A percentile compares a stretch with the other conserved stretches of the same genome.
Evolutionary conservation across 73 alveolate species (phyloP).

Genomic region (Tetrahymena borealis): DNA sequence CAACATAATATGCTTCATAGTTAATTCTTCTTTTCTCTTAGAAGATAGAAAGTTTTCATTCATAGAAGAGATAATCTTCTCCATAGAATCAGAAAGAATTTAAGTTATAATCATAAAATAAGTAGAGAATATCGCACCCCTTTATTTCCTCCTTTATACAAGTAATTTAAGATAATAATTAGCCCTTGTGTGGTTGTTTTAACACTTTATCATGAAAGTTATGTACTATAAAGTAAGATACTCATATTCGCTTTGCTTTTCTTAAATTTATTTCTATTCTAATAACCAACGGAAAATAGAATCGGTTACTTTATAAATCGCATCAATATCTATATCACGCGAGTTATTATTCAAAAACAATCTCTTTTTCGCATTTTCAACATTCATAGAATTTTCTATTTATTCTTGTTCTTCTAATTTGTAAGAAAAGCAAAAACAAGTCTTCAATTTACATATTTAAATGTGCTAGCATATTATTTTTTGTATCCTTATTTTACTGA

Average conservation of each 20-base stretch:
- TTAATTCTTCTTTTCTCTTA: neutral
- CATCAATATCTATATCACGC: neutral
- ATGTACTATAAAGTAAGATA: neutral
- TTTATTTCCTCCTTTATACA: neutral
- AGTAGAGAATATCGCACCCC: neutral
- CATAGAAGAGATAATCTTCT: neutral
- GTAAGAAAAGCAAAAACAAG: neutral
- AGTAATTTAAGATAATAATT: neutral
- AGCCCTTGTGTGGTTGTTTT: neutral
- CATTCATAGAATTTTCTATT: no score
- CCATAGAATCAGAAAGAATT: neutral
- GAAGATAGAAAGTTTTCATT: neutral
- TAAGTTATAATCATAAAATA: neutral
- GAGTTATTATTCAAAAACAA: neutral
- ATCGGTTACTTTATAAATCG: neutral
- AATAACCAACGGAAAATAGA: neutral
- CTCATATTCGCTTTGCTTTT: neutral
- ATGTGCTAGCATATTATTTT: neutral
- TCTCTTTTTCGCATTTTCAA: no score
- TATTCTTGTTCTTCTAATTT: no score
- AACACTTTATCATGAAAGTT: neutral
- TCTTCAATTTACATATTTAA: neutral
- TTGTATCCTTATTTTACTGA: neutral
- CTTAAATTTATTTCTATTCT: neutral
- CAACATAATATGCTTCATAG: neutral